Conservation (phyloP, 1,284 basidiomycete species). For the Sanghuangporus baumii region DNA sequence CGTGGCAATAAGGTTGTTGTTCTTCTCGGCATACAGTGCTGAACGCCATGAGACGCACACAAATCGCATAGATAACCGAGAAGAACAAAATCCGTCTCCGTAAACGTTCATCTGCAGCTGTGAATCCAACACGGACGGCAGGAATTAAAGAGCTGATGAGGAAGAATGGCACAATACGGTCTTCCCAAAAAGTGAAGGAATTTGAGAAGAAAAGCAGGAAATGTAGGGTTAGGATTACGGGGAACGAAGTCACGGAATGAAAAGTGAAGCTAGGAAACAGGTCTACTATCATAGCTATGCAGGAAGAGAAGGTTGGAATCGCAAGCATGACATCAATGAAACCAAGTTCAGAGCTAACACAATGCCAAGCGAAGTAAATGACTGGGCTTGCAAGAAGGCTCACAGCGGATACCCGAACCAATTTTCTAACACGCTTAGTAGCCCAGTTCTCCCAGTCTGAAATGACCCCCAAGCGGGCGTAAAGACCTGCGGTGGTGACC, state of each 20-base stretch:
- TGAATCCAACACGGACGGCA: constrained; percentile 51
- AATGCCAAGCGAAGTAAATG: constrained; percentile 27
- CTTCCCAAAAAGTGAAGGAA: constrained; percentile 96
- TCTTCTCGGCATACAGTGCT: constrained; percentile 93
- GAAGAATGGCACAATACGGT: constrained; percentile 74
- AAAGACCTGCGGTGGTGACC: constrained; percentile 44
- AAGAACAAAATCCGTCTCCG: constrained; percentile 75
- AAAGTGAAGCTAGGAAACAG: constrained; percentile 27
- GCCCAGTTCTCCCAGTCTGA: constrained; percentile 41
- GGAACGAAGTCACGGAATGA: constrained; percentile 30
- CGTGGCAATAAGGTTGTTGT: constrained; percentile 81
- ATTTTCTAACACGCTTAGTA: constrained; percentile 25
- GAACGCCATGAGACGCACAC: constrained; percentile 66
- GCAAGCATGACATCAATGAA: constrained; percentile 4
- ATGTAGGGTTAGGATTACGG: constrained; percentile 59
- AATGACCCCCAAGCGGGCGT: constrained; percentile 34
- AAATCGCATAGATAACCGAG: constrained; percentile 59
- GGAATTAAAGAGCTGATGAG: constrained; percentile 59
- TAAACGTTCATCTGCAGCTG: constrained; percentile 62
- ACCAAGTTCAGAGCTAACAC: background rate
- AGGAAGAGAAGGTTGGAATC: constrained; percentile 27
- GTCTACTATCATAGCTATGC: constrained; percentile 27
- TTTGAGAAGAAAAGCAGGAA: constrained; percentile 79
- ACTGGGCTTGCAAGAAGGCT: constrained; percentile 41
- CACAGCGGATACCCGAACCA: constrained; percentile 32